Percentiles rank a stretch among this genome's conserved stretches.
phyloP scores from a whole-genome alignment of 768 basidiomycete species.

The Dentipellis sp. region DNA sequence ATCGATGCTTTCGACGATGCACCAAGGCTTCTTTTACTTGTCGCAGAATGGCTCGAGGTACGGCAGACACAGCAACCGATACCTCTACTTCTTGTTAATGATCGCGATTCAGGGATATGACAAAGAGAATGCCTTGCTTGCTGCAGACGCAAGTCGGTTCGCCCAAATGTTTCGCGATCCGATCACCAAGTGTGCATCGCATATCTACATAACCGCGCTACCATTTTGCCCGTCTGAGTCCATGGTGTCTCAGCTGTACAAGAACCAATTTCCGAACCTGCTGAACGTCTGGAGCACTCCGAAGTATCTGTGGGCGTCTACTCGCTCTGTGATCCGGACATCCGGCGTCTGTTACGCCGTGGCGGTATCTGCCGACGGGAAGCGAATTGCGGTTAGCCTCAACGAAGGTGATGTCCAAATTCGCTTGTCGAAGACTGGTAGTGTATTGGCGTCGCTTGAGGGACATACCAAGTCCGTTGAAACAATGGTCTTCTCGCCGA shows the following conservation, averaged over 20 bases:
- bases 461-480: background rate
- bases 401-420: background rate
- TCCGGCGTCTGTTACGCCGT: background rate
- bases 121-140: constrained; percentile 3
- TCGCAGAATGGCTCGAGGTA: constrained; percentile 10
- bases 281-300: background rate
- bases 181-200: constrained; percentile 5
- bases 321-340: background rate
- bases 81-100: background rate
- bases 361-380: background rate
- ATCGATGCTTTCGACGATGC: constrained; percentile 10
- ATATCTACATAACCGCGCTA: constrained; percentile 9
- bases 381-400: background rate
- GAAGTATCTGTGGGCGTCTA: background rate
- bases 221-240: constrained; percentile 3
- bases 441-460: background rate
- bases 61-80: background rate
- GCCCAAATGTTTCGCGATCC: constrained; percentile 8
- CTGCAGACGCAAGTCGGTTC: constrained; percentile 9
- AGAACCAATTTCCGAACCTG: constrained; percentile 1
- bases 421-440: background rate
- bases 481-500: background rate
- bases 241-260: background rate
- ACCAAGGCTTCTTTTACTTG: constrained; percentile 10
- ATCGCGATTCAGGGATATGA: background rate